Evolutionary conservation across 345 rosid genomes (phyloP), one percentile per base, ranked within the genome.

Genomic region (Euphorbia peplus): DNA sequence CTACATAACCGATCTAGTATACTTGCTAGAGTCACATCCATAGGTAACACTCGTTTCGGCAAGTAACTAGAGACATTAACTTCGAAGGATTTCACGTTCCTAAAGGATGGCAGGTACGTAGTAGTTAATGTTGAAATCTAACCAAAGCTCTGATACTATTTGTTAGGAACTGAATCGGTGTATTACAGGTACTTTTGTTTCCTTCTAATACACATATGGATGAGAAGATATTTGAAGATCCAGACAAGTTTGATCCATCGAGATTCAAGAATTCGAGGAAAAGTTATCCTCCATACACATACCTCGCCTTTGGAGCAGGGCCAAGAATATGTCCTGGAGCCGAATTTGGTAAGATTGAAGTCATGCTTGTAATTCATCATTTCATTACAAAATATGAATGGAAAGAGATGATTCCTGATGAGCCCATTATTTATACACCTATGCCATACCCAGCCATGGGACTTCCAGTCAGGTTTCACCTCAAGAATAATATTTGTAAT

Each of bases 291-390:
- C 56, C 55, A 25, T 51, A 16, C 58, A 50, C 69, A 3, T 65
- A 65, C 21, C 2, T 65, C 11, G 15, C 69, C 4, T 65, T 65
- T 13, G 69, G 69, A 47, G 69, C 58, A 48, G 69, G 69, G 1
- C 59, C 59, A 2, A 50, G 69, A 51, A 19, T 65, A 0, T 65
- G 69, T 24, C 69, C 69, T 0, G 69, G 69, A 4, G 47, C 59
- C 5, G 69, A 65, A 51, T 65, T 65, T 65, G 69, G 58, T 8
- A 18, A 46, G 8, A 65, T 51, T 5, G 69, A 66, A 32, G 15
- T 12, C 11, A 4, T 66, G 0, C 0, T 51, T 10, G 28, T 66
- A n/a, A 30, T 66, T 52, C 59, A 66, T 66, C 60, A 66, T 25
- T 6, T 66, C 7, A 22, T 66, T 7, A 66, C 60, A 8, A 51